Base-by-base conservation (phyloP, 116 monocot species). In the Zostera marina region DNA sequence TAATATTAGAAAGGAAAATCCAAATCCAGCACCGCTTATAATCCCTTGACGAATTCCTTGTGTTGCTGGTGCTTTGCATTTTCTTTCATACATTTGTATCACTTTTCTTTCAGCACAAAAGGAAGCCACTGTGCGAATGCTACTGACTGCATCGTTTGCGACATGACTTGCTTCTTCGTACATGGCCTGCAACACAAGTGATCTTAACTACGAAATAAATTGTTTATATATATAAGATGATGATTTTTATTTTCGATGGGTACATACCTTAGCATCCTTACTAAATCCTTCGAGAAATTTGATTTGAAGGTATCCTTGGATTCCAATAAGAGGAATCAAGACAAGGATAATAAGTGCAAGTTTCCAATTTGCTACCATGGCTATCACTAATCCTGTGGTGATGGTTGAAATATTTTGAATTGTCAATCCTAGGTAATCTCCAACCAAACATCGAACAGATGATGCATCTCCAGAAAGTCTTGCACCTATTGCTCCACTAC, bases 381-480 rank as follows among this genome's bases (percentile, higher is more conserved):
- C 63, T 7, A 74, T 67, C 9, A 74, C 56, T 8, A 74, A 43
- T 4, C 63, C 68, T 9, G 56, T 58, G 24, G 53, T 12, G 14
- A 68, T 9, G 3, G 74, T 74, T 15, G 74, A 38, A 17, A 26
- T 24, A 24, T 74, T 74, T 59, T 74, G 63, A 22, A 68, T 68
- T 4, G 26, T 4, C 39, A 74, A n/a, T 0, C 32, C 68, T 13
- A 74, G 52, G 24, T 63, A 42, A 43, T 74, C 74, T 5, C 74
- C 74, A 13, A 74, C 68, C 42, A 74, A 59, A 42, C 63, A 15
- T 51, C 68, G 47, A 19, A 74, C 59, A 11, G 70, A 52, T 19
- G 68, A 22, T 21, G 86, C 79, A 78, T 81, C 85, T 22, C 67
- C 62, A 1, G 85, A 81, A 20, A 86, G 55, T 59, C 78, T 70